These are phyloP conservation scores for Aphanoascus verrucosus DNA, from an alignment of 2,329 filamentous ascomycete genomes.

Conservation along the genomic window DNA sequence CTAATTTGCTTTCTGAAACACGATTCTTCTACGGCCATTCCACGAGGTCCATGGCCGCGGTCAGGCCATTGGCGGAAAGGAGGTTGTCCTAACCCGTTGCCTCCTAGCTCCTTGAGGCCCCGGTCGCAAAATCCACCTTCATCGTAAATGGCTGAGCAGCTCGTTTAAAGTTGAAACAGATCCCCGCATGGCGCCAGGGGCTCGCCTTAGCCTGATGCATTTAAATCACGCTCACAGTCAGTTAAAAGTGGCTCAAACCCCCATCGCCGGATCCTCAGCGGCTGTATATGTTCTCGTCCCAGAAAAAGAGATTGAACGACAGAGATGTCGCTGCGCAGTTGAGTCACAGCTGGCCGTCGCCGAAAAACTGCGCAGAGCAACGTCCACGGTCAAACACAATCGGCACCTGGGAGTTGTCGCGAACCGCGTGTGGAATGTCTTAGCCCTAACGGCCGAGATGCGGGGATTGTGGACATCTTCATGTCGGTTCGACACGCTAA, in stretches of 20 bases:
- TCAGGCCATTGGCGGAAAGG: background rate
- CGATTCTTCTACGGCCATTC: background rate
- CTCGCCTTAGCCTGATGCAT: background rate
- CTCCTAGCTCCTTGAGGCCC: constrained; percentile 1
- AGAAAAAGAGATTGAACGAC: too few species aligned
- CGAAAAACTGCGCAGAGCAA: too few species aligned
- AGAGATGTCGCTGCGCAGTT: too few species aligned
- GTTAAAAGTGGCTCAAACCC: background rate
- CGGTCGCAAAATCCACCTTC: background rate
- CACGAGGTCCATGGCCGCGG: background rate
- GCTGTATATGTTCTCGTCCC: too few species aligned
- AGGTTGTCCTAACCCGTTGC: background rate
- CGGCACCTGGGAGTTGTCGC: too few species aligned
- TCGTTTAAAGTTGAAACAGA: constrained; percentile 10
- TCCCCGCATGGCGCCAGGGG: background rate
- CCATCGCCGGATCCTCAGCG: too few species aligned
- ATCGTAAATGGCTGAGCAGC: background rate
- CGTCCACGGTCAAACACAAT: too few species aligned
- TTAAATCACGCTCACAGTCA: background rate
- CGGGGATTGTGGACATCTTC: background rate
- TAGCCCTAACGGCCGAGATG: background rate
- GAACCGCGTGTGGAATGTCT: too few species aligned
- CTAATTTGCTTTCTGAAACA: constrained; percentile 12
- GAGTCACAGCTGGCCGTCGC: too few species aligned
- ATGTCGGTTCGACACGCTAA: background rate